A percentile compares a stretch with the other conserved stretches of the same genome.
phyloP scores from a whole-genome alignment of 805 yeast genomes.

The Lachancea kluyveri region DNA sequence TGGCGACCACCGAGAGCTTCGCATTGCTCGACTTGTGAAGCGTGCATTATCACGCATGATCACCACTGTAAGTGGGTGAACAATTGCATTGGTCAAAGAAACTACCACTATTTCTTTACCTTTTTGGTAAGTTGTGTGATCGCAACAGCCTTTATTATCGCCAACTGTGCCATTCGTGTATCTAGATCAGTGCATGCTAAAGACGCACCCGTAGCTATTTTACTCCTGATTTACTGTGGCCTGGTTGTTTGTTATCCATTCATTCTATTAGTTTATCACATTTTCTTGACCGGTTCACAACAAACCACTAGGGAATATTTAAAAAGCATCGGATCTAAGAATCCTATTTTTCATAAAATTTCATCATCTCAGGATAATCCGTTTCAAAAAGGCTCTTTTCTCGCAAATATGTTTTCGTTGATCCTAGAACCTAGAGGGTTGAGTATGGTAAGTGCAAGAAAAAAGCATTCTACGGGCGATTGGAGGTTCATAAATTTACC shows the following conservation, averaged over 20 bases:
- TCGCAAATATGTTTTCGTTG: slow-evolving; percentile 30
- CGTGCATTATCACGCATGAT: slow-evolving; percentile 58
- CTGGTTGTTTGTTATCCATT: slow-evolving; percentile 50
- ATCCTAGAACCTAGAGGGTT: slow-evolving; percentile 36
- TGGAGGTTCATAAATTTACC: slow-evolving; percentile 31
- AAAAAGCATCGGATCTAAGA: slow-evolving; percentile 36
- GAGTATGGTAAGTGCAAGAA: slow-evolving; percentile 30
- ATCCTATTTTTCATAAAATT: slow-evolving; percentile 26
- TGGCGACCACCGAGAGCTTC: slow-evolving; percentile 77
- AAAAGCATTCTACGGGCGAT: slow-evolving; percentile 32
- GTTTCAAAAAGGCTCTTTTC: slow-evolving; percentile 30
- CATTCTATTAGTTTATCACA: slow-evolving; percentile 46
- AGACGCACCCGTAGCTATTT: slow-evolving; percentile 37
- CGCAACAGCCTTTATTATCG: slow-evolving; percentile 23
- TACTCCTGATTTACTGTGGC: slow-evolving; percentile 45
- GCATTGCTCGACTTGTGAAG: slow-evolving; percentile 67
- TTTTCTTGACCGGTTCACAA: slow-evolving; percentile 47
- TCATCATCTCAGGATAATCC: slow-evolving; percentile 28
- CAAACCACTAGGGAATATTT: slow-evolving; percentile 72
- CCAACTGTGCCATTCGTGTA: slow-evolving; percentile 19
- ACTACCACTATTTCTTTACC: slow-evolving; percentile 53
- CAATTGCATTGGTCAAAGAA: slow-evolving; percentile 71
- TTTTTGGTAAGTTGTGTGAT: slow-evolving; percentile 40
- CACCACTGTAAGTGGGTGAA: slow-evolving; percentile 68
- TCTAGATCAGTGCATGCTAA: slow-evolving; percentile 10